Evolutionary conservation across 108 stramenopile species (phyloP).

Genomic region (Halocafeteria seosinensis): DNA sequence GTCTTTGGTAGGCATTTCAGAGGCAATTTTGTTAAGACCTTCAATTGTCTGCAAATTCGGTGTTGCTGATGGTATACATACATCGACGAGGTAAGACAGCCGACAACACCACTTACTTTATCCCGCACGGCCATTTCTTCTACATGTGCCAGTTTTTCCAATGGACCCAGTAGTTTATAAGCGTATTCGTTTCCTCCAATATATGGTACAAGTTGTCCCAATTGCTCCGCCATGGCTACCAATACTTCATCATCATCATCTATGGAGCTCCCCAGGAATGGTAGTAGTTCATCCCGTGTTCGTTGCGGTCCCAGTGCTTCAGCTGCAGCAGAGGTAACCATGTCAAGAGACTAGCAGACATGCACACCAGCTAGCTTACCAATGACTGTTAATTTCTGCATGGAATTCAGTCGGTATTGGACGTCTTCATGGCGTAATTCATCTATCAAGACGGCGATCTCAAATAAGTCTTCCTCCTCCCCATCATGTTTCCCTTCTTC

Average conservation of each 20-base stretch:
- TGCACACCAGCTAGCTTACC: background rate
- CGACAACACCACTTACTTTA: too few species aligned
- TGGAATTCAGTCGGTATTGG: constrained; percentile 20
- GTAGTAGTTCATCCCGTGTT: constrained; percentile 36
- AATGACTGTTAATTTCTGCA: constrained; percentile 16
- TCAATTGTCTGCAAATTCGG: constrained; percentile 20
- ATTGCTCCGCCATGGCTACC: constrained; percentile 30
- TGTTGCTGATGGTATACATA: constrained; percentile 39
- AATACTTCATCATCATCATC: constrained; percentile 47
- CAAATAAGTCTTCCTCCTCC: constrained; percentile 8
- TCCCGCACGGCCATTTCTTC: constrained; percentile 88
- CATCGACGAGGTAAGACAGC: constrained; percentile 56
- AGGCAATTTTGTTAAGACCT: constrained; percentile 18
- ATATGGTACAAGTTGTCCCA: constrained; percentile 17
- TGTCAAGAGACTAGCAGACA: background rate
- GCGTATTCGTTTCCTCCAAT: constrained; percentile 26
- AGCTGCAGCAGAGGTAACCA: background rate
- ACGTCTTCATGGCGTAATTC: constrained; percentile 19
- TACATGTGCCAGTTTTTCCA: constrained; percentile 66
- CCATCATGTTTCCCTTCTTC: too few species aligned
- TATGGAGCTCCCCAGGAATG: constrained; percentile 28
- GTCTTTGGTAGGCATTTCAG: constrained; percentile 33
- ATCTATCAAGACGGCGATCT: constrained; percentile 11
- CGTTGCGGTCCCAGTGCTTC: constrained; percentile 35
- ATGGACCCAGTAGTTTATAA: constrained; percentile 51